Evolutionary conservation across 441 rosid genomes (phyloP).

Genomic region (Adansonia rubrostipa): DNA sequence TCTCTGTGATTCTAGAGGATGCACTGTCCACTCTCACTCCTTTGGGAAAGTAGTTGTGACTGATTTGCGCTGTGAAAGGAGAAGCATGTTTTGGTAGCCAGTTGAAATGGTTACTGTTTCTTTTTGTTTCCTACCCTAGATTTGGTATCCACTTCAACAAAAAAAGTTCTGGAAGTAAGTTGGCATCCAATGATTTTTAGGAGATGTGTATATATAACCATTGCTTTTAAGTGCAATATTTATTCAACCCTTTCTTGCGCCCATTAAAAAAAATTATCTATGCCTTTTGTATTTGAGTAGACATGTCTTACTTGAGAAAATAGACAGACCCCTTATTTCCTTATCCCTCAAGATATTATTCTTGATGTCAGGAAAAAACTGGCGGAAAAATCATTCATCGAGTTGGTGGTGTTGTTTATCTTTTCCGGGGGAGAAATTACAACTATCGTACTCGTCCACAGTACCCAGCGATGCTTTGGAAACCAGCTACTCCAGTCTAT

Average conservation of each 20-base stretch:
- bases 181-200: neutral
- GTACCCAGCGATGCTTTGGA: slow-evolving; percentile 90
- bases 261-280: neutral
- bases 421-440: slow-evolving; percentile 87
- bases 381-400: slow-evolving; percentile 80
- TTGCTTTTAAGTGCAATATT: neutral
- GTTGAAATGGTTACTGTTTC: neutral
- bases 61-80: neutral
- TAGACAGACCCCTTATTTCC: slow-evolving; percentile 13
- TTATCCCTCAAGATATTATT: slow-evolving; percentile 29
- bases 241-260: neutral
- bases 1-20: slow-evolving; percentile 16
- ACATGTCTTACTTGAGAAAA: neutral
- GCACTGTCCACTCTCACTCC: neutral
- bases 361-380: slow-evolving; percentile 64
- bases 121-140: neutral
- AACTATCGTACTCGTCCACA: slow-evolving; percentile 72
- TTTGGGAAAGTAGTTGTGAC: slow-evolving; percentile 14
- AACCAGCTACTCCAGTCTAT: slow-evolving; percentile 95
- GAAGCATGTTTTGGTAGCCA: neutral
- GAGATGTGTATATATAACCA: neutral
- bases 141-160: slow-evolving; percentile 6
- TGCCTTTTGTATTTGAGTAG: neutral
- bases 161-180: slow-evolving; percentile 3
- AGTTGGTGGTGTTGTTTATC: slow-evolving; percentile 79